Evolutionary conservation across 23 red algal species (phyloP), one percentile per base, ranked within the genome.

Genomic region (Cyanidiococcus yangmingshanensis): DNA sequence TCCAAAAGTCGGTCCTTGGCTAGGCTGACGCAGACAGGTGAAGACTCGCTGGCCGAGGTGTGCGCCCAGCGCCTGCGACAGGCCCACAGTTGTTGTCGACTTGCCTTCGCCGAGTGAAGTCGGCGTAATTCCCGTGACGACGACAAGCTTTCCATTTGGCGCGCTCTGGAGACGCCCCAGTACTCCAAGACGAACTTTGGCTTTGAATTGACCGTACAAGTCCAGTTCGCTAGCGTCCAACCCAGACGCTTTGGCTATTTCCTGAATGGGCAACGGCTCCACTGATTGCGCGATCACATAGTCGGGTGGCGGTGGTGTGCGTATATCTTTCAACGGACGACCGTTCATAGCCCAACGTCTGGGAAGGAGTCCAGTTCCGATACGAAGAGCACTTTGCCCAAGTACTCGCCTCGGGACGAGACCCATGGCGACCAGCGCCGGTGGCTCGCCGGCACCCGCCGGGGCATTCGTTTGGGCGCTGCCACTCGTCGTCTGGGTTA

Each of bases 101-200:
- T 98, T 98, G 41, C 94, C 94, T 57, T 98, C 94, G 25, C 94
- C 94, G 0, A 98, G 71, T 1, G 88, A 87, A 16, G 94, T 98
- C 27, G 94, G 94, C 27, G 87, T 90, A 3, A 98, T 98, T 0
- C 94, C 94, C n/a, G 83, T 84, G 1, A 98, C 86, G 32, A 98
- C 90, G 40, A 91, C 82, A 16, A 92, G 84, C n/a, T 82, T 82
- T 12, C 94, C 94, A 33, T 85, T 82, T 16, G 80, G 75, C 30
- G 74, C 75, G 57, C 26, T 37, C 18, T 51, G 75, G 51, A 91
- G 86, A 27, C 89, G 79, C 39, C 86, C 74, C 35, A 83, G 83
- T 31, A 89, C 83, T 0, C 57, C 33, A 37, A 98, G 67, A 33
- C 82, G 87, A n/a, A 98, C 88, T 67, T 98, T 98, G 71, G 94